Percentiles rank a stretch among this genome's conserved stretches.
Conservation (phyloP, 2,329 filamentous ascomycete genomes). For the Cadophora luteo-olivacea region DNA sequence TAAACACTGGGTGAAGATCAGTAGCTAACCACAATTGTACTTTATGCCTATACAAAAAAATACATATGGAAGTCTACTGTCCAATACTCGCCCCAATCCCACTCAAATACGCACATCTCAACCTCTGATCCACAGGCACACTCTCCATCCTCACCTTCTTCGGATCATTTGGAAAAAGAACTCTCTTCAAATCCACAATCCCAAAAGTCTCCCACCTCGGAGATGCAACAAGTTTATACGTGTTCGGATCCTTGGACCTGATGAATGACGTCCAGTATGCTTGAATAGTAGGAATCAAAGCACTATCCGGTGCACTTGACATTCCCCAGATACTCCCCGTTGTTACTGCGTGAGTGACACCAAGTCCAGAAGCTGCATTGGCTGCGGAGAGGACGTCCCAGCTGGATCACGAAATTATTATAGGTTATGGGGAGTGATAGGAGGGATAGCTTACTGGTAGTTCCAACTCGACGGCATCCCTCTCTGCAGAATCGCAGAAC, state of each 20-base stretch:
- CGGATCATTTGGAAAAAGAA: constrained; percentile 51
- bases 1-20: too few relatives aligned
- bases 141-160: constrained; percentile 52
- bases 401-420: constrained; percentile 40
- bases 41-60: too few relatives aligned
- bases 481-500: constrained; percentile 36
- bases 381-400: constrained; percentile 65
- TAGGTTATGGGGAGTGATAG: not conserved
- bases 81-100: constrained; percentile 50
- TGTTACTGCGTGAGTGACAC: constrained; percentile 73
- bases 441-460: constrained; percentile 55
- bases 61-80: constrained; percentile 21
- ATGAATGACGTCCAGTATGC: constrained; percentile 81
- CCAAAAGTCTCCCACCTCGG: constrained; percentile 59
- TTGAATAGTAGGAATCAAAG: constrained; percentile 66
- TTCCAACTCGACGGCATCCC: constrained; percentile 60
- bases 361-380: constrained; percentile 59
- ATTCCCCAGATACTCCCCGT: constrained; percentile 72
- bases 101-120: constrained; percentile 56
- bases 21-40: too few relatives aligned
- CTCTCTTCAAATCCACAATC: constrained; percentile 36
- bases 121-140: constrained; percentile 48
- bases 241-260: constrained; percentile 69
- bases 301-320: constrained; percentile 62
- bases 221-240: constrained; percentile 50